Conservation (phyloP, 139 green algal genomes). For the Dunaliella primolecta region DNA sequence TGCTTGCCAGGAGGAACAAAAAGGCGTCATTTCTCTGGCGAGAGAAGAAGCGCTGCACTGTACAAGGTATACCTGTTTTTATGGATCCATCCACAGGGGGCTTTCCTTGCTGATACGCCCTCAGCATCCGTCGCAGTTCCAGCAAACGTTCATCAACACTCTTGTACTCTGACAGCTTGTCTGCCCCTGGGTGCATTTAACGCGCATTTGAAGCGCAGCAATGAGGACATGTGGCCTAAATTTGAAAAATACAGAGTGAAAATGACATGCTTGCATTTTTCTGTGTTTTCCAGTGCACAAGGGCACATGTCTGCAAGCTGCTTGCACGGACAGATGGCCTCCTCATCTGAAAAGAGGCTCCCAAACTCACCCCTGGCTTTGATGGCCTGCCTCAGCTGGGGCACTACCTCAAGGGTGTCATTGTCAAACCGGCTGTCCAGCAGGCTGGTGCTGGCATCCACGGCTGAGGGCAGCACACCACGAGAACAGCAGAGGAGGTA, state of each 20-base stretch:
- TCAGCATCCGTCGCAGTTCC: neutral
- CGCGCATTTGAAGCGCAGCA: too few relatives aligned
- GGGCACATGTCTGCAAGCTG: too few relatives aligned
- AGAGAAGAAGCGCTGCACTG: too few relatives aligned
- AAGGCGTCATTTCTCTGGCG: too few relatives aligned
- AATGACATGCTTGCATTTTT: too few relatives aligned
- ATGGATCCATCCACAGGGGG: neutral
- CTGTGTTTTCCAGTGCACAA: too few relatives aligned
- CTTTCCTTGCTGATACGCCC: neutral
- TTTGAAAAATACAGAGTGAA: too few relatives aligned
- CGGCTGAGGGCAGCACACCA: neutral
- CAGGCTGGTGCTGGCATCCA: neutral
- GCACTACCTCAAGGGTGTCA: neutral
- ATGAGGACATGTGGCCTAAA: too few relatives aligned
- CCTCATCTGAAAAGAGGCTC: neutral
- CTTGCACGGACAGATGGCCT: too few relatives aligned
- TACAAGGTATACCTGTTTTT: neutral
- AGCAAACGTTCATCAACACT: neutral
- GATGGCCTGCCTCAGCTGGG: neutral
- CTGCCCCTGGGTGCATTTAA: neutral
- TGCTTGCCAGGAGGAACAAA: too few relatives aligned
- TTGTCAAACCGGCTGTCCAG: neutral
- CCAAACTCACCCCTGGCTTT: neutral
- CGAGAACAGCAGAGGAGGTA: neutral
- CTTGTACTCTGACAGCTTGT: neutral